Base-by-base conservation (phyloP, 768 basidiomycete genomes). In the Termitomyces sp. region DNA sequence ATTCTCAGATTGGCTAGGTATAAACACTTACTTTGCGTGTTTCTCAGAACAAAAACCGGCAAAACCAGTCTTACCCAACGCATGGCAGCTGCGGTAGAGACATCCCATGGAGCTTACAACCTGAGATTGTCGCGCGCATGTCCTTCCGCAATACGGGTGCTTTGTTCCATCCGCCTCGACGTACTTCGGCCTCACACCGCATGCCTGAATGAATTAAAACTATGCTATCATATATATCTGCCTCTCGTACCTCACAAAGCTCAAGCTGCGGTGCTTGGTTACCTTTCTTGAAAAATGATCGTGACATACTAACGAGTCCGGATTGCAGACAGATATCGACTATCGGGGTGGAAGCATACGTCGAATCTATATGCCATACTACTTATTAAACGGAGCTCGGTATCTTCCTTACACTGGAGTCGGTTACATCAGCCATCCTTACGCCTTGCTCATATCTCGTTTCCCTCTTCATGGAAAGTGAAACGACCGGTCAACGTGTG, bases 111-210 rank as follows among this genome's bases (percentile, higher is more conserved):
- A 70, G 57, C 65, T 72, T 42, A 69, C 62, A 42, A 70, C 73
- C 57, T 72, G 68, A 42, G 72, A 75, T 58, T 69, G 76, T 46
- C 81, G 73, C 53, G 84, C 84, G 64, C 84, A 86, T 50, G 78
- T 82, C 61, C 75, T 81, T 62, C 85, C 76, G 63, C 84, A 86
- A 65, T 80, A 86, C 33, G 78, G 75, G 62, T 85, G 83, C 59
- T 75, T 75, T 59, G 73, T 68, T 17, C 84, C 85, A 58, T 79
- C 76, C 26, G 43, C 49, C 61, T 85, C 85, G n/a, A 82, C 68
- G 65, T 78, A 85, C 71, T 82, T 86, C 14, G 83, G 82, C 66
- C 77, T 84, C 57, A 73, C 73, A 14, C 80, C 78, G 68, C 85
- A 86, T 56, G 76, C 75, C 85, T 86, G 55, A 50, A 50, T 21